phyloP scores from a whole-genome alignment of 2,329 filamentous ascomycete genomes.

The Pseudovirgaria hyperparasitica region DNA sequence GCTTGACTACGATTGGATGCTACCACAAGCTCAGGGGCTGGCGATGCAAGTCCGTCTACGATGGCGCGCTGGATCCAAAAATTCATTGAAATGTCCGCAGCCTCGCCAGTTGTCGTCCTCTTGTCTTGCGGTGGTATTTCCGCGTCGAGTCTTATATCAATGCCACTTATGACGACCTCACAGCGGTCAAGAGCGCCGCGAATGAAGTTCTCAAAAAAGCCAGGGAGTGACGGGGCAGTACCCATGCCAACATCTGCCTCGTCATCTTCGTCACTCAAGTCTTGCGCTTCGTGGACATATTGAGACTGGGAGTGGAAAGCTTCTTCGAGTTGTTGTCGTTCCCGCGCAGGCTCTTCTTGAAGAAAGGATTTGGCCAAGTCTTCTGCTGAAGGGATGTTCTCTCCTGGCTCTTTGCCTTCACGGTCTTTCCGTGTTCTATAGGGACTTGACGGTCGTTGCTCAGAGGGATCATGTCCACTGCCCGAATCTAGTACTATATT shows the following conservation, averaged over 20 bases:
- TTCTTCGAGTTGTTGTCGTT: conserved; percentile 56
- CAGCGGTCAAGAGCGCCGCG: conserved; percentile 62
- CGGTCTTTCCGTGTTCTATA: conserved; percentile 1
- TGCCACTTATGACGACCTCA: conserved; percentile 51
- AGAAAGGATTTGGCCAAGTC: conserved; percentile 70
- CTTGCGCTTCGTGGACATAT: conserved; percentile 47
- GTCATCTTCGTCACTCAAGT: conserved; percentile 49
- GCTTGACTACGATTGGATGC: conserved; percentile 7
- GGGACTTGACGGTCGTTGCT: conserved; percentile 4
- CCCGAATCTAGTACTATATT: conserved; percentile 29
- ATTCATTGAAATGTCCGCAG: conserved; percentile 48
- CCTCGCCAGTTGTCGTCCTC: conserved; percentile 33
- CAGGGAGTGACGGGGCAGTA: conserved; percentile 53
- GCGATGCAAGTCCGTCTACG: conserved; percentile 46
- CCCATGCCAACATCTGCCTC: conserved; percentile 55
- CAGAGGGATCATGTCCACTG: conserved; percentile 4
- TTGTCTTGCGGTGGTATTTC: conserved; percentile 37
- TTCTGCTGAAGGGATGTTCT: conserved; percentile 50
- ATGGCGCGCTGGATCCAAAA: conserved; percentile 52
- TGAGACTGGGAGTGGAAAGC: conserved; percentile 52
- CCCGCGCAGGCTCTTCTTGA: conserved; percentile 53
- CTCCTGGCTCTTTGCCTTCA: conserved; percentile 15
- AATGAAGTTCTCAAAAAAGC: conserved; percentile 58
- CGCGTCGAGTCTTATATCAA: conserved; percentile 53
- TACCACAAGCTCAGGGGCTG: conserved; percentile 13